Conservation (phyloP, 2,329 filamentous ascomycete species). For the Aspergillus brunneoviolaceus region DNA sequence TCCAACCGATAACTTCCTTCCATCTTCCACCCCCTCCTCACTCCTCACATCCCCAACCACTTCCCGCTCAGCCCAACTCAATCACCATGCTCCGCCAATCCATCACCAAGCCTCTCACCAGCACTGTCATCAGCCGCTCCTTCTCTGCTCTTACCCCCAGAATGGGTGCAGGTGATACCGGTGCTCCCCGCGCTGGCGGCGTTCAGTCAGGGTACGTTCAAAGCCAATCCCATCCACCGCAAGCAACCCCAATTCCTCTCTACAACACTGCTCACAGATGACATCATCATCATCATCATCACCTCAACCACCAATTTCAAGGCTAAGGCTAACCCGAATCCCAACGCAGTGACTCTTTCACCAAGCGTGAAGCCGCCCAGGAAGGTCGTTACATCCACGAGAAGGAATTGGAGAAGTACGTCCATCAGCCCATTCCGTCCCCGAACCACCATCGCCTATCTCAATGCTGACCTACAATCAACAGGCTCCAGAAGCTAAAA, state of each 20-base stretch:
- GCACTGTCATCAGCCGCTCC: slow-evolving; percentile 54
- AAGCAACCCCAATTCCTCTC: neutral
- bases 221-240: neutral
- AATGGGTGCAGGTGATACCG: slow-evolving; percentile 71
- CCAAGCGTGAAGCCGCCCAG: slow-evolving; percentile 80
- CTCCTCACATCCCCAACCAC: slow-evolving; percentile 1
- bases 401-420: slow-evolving; percentile 83
- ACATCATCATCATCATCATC: slow-evolving; percentile 19
- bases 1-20: neutral
- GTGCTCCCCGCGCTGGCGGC: slow-evolving; percentile 45
- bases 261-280: slow-evolving; percentile 2
- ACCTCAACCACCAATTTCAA: neutral
- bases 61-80: slow-evolving; percentile 24
- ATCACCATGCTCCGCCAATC: slow-evolving; percentile 65
- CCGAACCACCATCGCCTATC: neutral
- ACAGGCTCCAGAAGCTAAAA: slow-evolving; percentile 67
- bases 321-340: slow-evolving; percentile 4
- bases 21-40: neutral
- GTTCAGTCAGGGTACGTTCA: slow-evolving; percentile 37
- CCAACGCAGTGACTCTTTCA: slow-evolving; percentile 76
- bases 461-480: neutral
- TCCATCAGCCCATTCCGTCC: neutral
- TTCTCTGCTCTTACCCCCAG: slow-evolving; percentile 64
- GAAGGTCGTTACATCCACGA: slow-evolving; percentile 83
- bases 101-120: slow-evolving; percentile 57